phyloP scores from a whole-genome alignment of 106 monocot species.

The Dendrobium huoshanense region DNA sequence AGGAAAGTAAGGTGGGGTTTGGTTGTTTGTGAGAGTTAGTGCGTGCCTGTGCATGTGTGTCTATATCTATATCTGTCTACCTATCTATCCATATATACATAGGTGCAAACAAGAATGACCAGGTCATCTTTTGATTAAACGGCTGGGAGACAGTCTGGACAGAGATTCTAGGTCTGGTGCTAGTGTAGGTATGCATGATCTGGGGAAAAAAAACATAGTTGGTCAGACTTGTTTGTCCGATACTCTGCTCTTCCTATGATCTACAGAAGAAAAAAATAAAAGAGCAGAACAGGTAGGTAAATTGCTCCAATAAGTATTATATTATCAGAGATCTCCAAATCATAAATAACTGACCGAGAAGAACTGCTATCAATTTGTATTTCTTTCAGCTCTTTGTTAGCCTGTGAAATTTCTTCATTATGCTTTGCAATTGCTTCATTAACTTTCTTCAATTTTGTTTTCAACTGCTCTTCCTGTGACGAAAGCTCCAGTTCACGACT shows the following conservation, averaged over 20 bases:
- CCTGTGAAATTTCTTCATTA: conserved; percentile 52
- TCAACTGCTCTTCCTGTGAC: conserved; percentile 66
- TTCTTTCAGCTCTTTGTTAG: conserved; percentile 46
- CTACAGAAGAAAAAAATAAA: not conserved
- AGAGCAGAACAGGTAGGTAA: not conserved
- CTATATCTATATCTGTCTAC: not conserved
- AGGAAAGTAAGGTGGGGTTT: too few species aligned
- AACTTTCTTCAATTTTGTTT: conserved; percentile 48
- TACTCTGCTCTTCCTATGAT: too few species aligned
- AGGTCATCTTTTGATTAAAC: not conserved
- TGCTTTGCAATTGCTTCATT: conserved; percentile 31
- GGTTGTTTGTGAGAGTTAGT: too few species aligned
- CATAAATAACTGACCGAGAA: conserved; percentile 46
- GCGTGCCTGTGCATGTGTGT: not conserved
- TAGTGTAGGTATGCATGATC: not conserved
- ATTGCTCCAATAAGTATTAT: not conserved
- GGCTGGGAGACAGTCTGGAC: not conserved
- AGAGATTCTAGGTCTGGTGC: not conserved
- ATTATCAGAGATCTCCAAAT: not conserved
- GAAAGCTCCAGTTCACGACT: conserved; percentile 62
- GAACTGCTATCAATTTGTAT: conserved; percentile 40
- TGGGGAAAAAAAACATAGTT: not conserved
- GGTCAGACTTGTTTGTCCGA: too few species aligned
- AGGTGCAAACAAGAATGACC: not conserved
- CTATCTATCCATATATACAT: not conserved